A percentile compares a stretch with the other conserved stretches of the same genome.
Conservation (phyloP, 805 yeast species). For the Blastobotrys terrestris region DNA sequence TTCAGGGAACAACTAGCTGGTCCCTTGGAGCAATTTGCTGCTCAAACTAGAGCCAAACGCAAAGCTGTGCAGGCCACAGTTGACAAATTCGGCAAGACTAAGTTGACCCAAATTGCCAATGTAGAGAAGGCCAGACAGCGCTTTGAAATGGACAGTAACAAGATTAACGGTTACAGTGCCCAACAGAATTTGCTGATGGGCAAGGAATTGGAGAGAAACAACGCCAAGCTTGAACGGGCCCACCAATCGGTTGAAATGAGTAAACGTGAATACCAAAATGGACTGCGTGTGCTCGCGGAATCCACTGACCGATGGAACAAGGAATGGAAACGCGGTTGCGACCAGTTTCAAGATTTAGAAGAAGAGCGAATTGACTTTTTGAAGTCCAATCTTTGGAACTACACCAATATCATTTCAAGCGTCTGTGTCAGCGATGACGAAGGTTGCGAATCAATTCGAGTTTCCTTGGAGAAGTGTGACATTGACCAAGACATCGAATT, state of each 20-base stretch:
- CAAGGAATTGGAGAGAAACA: conserved; percentile 57
- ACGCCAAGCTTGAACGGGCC: conserved; percentile 48
- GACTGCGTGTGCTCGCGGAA: conserved; percentile 48
- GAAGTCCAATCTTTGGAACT: conserved; percentile 71
- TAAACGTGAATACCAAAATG: conserved; percentile 53
- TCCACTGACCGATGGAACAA: conserved; percentile 57
- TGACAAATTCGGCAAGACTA: conserved; percentile 47
- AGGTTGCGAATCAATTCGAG: conserved; percentile 64
- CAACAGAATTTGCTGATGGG: conserved; percentile 67
- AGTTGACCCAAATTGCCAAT: conserved; percentile 30
- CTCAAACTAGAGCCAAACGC: conserved; percentile 46
- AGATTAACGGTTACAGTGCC: conserved; percentile 52
- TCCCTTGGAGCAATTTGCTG: conserved; percentile 49
- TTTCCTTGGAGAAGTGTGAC: conserved; percentile 61
- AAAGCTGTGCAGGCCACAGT: conserved; percentile 54
- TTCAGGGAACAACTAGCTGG: conserved; percentile 44
- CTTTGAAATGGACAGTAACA: conserved; percentile 54
- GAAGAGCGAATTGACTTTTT: conserved; percentile 64
- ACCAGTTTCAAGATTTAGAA: conserved; percentile 60
- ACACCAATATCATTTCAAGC: conserved; percentile 65
- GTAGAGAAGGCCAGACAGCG: conserved; percentile 35
- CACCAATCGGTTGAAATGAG: conserved; percentile 36
- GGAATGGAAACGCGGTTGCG: conserved; percentile 65
- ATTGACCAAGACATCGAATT: conserved; percentile 50
- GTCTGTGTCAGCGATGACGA: conserved; percentile 75